Evolutionary conservation across 371 early-diverging fungal species (phyloP).

Genomic region (Mortierella sp.): DNA sequence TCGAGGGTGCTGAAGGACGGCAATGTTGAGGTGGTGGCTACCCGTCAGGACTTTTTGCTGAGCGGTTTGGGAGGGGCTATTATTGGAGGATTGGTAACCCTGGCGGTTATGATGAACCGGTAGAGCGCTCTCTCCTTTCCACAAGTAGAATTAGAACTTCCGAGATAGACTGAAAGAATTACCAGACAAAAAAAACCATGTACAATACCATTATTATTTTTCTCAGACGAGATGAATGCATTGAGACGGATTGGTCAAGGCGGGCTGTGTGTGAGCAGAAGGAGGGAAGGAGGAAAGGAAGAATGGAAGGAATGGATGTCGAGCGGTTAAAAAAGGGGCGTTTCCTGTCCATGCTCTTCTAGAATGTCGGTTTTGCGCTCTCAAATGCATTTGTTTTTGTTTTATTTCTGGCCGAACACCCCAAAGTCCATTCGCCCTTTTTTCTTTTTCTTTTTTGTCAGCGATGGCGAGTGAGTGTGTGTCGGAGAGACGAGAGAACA

Average conservation of each 20-base stretch:
- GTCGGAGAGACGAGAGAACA: not conserved
- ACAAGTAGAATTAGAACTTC: not conserved
- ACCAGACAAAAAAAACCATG: not conserved
- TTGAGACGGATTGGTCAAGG: not conserved
- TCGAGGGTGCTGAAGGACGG: slow-evolving; percentile 30
- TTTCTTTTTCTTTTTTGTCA: not conserved
- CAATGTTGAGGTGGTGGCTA: slow-evolving; percentile 28
- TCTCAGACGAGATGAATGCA: not conserved
- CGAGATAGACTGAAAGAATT: not conserved
- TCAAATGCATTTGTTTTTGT: not conserved
- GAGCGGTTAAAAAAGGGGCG: not conserved
- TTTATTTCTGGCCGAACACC: not conserved
- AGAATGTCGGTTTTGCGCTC: not conserved
- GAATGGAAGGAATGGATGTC: no score
- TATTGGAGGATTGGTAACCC: slow-evolving; percentile 44
- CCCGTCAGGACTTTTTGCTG: slow-evolving; percentile 38
- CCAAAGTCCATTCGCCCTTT: not conserved
- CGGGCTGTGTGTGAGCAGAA: not conserved
- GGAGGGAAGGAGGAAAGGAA: not conserved
- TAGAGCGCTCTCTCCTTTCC: slow-evolving; percentile 15
- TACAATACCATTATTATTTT: not conserved
- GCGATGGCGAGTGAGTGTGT: not conserved
- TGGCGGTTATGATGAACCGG: slow-evolving; percentile 44
- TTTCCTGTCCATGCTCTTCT: not conserved
- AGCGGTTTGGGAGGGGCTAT: slow-evolving; percentile 48